These are phyloP conservation scores for Pichia sporocuriosa DNA, from an alignment of 805 yeast genomes.

Conservation along the genomic window DNA sequence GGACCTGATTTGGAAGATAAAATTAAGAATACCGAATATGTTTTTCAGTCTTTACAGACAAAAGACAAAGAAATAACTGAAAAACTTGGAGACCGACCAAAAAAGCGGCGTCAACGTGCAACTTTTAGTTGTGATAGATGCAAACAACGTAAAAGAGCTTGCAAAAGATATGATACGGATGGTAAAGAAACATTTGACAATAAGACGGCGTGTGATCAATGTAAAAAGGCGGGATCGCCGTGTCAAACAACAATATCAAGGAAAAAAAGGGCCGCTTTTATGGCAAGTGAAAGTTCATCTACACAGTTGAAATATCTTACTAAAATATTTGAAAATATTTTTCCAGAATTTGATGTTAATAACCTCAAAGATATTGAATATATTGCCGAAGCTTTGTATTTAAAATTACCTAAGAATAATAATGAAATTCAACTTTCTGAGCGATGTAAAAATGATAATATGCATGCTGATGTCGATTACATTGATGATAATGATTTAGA, in stretches of 20 bases:
- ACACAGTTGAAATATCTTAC: slow-evolving; percentile 31
- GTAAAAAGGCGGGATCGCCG: slow-evolving; percentile 20
- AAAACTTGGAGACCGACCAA: not conserved
- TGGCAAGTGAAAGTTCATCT: slow-evolving; percentile 29
- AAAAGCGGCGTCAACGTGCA: slow-evolving; percentile 20
- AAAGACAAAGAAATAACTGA: too few relatives aligned
- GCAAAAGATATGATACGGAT: slow-evolving; percentile 21
- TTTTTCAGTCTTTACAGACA: not conserved
- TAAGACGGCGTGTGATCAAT: slow-evolving; percentile 25
- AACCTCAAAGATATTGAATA: slow-evolving; percentile 30
- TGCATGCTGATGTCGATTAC: not conserved
- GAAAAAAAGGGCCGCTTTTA: slow-evolving; percentile 28
- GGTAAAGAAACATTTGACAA: slow-evolving; percentile 21
- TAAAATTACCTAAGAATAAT: slow-evolving; percentile 16
- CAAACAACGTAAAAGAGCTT: slow-evolving; percentile 30
- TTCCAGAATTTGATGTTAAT: slow-evolving; percentile 32
- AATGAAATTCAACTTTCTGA: too few relatives aligned
- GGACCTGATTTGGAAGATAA: too few relatives aligned
- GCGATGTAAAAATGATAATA: too few relatives aligned
- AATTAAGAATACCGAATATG: too few relatives aligned
- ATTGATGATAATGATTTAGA: too few relatives aligned
- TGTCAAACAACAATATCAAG: slow-evolving; percentile 30
- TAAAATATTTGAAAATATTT: slow-evolving; percentile 27
- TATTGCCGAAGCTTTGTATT: slow-evolving; percentile 20
- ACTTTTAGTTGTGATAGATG: slow-evolving; percentile 33